A percentile compares a stretch with the other conserved stretches of the same genome.
These are phyloP conservation scores for Nigrograna mackinnonii DNA, from an alignment of 2,329 filamentous ascomycete species.

Conservation along the genomic window DNA sequence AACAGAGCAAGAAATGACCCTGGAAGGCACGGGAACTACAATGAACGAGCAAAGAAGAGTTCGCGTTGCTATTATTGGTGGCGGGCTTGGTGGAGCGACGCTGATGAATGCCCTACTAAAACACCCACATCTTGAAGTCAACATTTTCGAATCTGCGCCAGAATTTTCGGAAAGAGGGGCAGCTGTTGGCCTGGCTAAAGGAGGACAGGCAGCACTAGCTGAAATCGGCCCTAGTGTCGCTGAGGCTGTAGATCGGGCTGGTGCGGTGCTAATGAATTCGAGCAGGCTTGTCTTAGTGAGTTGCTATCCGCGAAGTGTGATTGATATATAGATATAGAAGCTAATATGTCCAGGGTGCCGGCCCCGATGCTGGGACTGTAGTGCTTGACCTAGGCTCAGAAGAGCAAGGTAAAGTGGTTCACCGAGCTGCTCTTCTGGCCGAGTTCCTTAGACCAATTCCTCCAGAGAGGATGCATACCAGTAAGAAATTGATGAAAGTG, in stretches of 20 bases:
- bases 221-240: conserved; percentile 10
- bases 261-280: conserved; percentile 12
- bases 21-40: too few species aligned
- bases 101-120: conserved; percentile 42
- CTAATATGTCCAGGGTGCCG: conserved; percentile 1
- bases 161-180: conserved; percentile 41
- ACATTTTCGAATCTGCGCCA: conserved; percentile 42
- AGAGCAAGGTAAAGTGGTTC: conserved; percentile 12
- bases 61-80: conserved; percentile 34
- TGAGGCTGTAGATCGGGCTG: conserved; percentile 10
- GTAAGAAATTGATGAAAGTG: conserved; percentile 7
- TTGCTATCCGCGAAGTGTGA: too few species aligned
- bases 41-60: too few species aligned
- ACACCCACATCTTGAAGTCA: conserved; percentile 35
- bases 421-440: conserved; percentile 11
- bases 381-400: conserved; percentile 11
- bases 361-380: conserved; percentile 1
- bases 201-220: conserved; percentile 26
- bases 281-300: conserved; percentile 10
- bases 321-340: too few species aligned
- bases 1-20: too few species aligned
- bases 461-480: conserved; percentile 4
- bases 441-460: conserved; percentile 11
- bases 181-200: conserved; percentile 44
- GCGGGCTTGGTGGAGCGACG: conserved; percentile 41